Evolutionary conservation across 2,329 filamentous ascomycete species (phyloP), one percentile per base, ranked within the genome.

Genomic region (Penicillium sumatraense): DNA sequence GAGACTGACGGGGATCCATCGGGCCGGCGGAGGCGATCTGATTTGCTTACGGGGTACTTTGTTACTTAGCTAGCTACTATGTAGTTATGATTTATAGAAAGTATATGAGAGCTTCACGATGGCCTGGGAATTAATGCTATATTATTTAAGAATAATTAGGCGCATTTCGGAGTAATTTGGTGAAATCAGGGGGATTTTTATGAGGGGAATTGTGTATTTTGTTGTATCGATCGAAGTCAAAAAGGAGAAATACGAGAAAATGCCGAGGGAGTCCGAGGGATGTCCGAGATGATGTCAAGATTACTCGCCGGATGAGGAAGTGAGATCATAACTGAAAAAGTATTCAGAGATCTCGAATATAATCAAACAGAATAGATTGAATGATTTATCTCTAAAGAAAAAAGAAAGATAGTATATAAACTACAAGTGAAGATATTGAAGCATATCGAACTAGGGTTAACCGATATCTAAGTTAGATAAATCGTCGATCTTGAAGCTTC

Each of bases 221-320:
- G 10, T 5, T 23, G 20, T n/a, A n/a, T n/a, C n/a, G n/a, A n/a
- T n/a, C n/a, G n/a, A n/a, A n/a, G n/a, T n/a, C n/a, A 18, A 13
- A 18, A 16, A 5, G 11, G 9, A 9, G 14, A 23, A 44, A 21
- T 35, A 35, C 56, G 56, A 59, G 49, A 36, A 50, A 56, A 47
- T n/a, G 7, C 56, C 56, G 56, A 42, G 14, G 18, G 27, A 14
- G n/a, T 36, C 67, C 67, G 67, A 69, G 58, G 38, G 33, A 64
- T 53, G 2, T 18, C 67, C 67, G 67, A 59, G 18, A 45, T 65
- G 66, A 69, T 65, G 67, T 69, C 65, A 66, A 27, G 20, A 58
- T 61, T 50, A 55, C 10, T 33, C 40, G 40, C 38, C 21, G 40
- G 50, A 35, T 40, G 13, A 23, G 29, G 29, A 38, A 23, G 2